Percentiles rank a stretch among this genome's conserved stretches.
Conservation (phyloP, 495 filamentous ascomycete species). For the Penicillium steckii region DNA sequence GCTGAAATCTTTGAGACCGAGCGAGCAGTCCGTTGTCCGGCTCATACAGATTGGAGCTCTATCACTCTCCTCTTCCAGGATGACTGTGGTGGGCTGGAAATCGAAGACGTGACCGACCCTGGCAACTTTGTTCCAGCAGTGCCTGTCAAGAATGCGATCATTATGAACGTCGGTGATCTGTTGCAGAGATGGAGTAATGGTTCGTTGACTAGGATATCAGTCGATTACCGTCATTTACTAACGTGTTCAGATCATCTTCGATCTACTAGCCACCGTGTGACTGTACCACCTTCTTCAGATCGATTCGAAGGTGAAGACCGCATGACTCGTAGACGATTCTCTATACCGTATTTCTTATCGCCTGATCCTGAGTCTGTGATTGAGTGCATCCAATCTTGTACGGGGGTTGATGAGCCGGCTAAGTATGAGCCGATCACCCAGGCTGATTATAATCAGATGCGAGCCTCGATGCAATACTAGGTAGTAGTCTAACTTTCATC, state of each 20-base stretch:
- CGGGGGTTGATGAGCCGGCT: constrained; percentile 31
- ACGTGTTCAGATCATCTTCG: constrained; percentile 42
- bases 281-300: constrained; percentile 37
- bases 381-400: constrained; percentile 55
- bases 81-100: constrained; percentile 51
- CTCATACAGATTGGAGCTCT: constrained; percentile 53
- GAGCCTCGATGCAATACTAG: constrained; percentile 51
- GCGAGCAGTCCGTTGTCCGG: constrained; percentile 50
- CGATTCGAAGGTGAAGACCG: constrained; percentile 33
- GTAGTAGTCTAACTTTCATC: background rate
- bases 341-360: constrained; percentile 62
- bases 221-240: background rate
- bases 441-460: constrained; percentile 50
- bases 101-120: constrained; percentile 51
- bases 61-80: constrained; percentile 54
- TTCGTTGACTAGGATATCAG: constrained; percentile 17
- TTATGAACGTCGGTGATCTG: constrained; percentile 61
- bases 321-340: constrained; percentile 55
- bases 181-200: constrained; percentile 63
- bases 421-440: constrained; percentile 56
- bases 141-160: constrained; percentile 48
- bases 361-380: constrained; percentile 55
- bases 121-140: constrained; percentile 53
- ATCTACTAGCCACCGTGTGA: constrained; percentile 58
- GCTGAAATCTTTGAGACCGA: constrained; percentile 43